These are phyloP conservation scores for Intubia oerlemansii DNA, from an alignment of 2,329 filamentous ascomycete species.

Conservation along the genomic window DNA sequence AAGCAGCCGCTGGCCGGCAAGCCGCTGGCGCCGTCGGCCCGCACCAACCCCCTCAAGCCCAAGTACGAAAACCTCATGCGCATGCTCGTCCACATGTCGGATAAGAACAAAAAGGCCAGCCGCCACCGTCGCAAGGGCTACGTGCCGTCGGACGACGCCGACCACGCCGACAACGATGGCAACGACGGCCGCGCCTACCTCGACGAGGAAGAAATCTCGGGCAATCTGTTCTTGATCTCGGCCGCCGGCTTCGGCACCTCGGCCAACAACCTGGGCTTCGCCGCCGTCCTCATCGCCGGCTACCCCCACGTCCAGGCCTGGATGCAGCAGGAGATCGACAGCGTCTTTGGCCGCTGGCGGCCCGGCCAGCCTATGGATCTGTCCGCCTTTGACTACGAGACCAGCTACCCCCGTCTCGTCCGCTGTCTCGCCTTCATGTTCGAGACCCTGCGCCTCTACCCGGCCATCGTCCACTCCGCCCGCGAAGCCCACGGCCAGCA, in stretches of 20 bases:
- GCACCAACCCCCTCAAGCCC: background rate
- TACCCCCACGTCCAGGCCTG: conserved; percentile 4
- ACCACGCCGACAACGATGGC: too few relatives aligned
- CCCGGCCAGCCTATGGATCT: conserved; percentile 3
- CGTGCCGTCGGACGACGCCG: too few relatives aligned
- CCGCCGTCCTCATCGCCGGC: conserved; percentile 23
- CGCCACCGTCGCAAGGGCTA: too few relatives aligned
- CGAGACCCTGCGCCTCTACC: conserved; percentile 21
- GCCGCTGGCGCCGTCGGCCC: too few relatives aligned
- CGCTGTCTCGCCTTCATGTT: conserved; percentile 23
- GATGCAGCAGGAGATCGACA: conserved; percentile 5
- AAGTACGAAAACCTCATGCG: conserved; percentile 11
- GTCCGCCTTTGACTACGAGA: too few relatives aligned
- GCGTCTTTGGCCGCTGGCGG: conserved; percentile 28
- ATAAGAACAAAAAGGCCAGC: conserved; percentile 7
- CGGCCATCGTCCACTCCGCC: conserved; percentile 16
- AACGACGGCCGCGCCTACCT: background rate
- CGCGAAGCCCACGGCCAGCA: conserved; percentile 13
- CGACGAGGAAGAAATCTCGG: conserved; percentile 12
- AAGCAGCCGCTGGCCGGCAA: too few relatives aligned
- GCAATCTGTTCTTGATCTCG: conserved; percentile 24
- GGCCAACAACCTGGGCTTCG: conserved; percentile 18
- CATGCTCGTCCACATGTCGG: conserved; percentile 12
- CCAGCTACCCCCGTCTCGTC: conserved; percentile 19
- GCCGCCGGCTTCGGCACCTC: conserved; percentile 28